Evolutionary conservation across 768 basidiomycete genomes (phyloP).

Genomic region (Stropharia rugosoannulata): DNA sequence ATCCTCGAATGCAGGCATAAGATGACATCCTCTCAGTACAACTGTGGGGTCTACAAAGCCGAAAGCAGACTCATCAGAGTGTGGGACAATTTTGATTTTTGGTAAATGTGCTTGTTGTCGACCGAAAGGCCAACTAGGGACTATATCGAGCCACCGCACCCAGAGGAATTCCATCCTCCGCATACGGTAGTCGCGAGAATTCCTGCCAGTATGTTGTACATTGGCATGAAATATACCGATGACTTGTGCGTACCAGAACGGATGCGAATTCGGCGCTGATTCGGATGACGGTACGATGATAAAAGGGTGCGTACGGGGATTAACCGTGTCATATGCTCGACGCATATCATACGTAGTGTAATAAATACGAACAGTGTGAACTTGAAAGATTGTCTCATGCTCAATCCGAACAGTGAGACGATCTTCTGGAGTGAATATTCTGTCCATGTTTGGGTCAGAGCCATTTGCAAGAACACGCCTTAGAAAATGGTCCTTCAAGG

Average conservation of each 20-base stretch:
- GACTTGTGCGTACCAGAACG: constrained; percentile 24
- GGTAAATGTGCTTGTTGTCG: constrained; percentile 28
- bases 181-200: background rate
- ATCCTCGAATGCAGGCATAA: constrained; percentile 30
- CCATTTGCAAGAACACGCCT: constrained; percentile 23
- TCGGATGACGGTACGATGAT: constrained; percentile 27
- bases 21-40: constrained; percentile 31
- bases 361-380: no score
- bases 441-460: constrained; percentile 29
- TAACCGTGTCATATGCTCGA: constrained; percentile 22
- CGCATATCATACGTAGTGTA: constrained; percentile 29
- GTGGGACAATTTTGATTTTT: constrained; percentile 33
- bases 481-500: constrained; percentile 33
- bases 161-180: no score
- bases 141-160: constrained; percentile 33
- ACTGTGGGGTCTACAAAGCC: constrained; percentile 33
- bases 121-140: constrained; percentile 24
- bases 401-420: constrained; percentile 15
- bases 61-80: constrained; percentile 23
- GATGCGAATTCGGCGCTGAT: constrained; percentile 9
- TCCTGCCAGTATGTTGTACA: constrained; percentile 13
- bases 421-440: constrained; percentile 22
- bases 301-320: constrained; percentile 26
- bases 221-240: constrained; percentile 20
- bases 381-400: constrained; percentile 23